Evolutionary conservation across 2,329 filamentous ascomycete genomes (phyloP), one percentile per base, ranked within the genome.

Genomic region (Penicillium sp.): DNA sequence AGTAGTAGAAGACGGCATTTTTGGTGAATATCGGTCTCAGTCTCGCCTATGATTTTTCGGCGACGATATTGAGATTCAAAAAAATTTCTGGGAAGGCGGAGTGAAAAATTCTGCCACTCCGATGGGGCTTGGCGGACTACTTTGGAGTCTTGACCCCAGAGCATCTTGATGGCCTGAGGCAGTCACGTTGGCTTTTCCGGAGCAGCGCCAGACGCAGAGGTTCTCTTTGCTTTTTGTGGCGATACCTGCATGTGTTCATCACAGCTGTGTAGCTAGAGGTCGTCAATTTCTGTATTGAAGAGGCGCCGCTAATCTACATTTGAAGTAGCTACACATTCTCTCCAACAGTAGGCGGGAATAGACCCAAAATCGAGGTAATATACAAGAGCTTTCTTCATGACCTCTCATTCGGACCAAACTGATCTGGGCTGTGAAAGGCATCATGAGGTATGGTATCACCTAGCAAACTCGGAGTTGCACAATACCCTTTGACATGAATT

Each of bases 1-100:
- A 32, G 64, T 59, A 54, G 65, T 70, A 47, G 70, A 65, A 45
- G 70, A 64, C 36, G 62, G 64, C 70, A 74, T 73, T 53, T 18
- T 58, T 66, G 52, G 46, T 49, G 50, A 54, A 50, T 53, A 60
- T 51, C 50, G 50, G 49, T 53, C 47, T 61, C 53, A 40, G 54
- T 50, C 46, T 62, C 54, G 44, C 55, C 58, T 61, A 53, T 53
- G 59, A 54, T 58, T 56, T 56, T 62, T 64, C 55, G 52, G 57
- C 52, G 54, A 59, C 55, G 56, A 53, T 58, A 55, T 56, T 40
- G 44, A 57, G 58, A 59, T 49, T 54, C 50, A 64, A 68, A 69
- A 58, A 70, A 69, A 64, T 63, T 62, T 59, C 50, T 58, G 57
- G 61, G 62, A 67, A 67, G 61, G 65, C 67, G 67, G 67, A 32